Evolutionary conservation across 768 basidiomycete genomes (phyloP).

Genomic region (Auriscalpium orientale): DNA sequence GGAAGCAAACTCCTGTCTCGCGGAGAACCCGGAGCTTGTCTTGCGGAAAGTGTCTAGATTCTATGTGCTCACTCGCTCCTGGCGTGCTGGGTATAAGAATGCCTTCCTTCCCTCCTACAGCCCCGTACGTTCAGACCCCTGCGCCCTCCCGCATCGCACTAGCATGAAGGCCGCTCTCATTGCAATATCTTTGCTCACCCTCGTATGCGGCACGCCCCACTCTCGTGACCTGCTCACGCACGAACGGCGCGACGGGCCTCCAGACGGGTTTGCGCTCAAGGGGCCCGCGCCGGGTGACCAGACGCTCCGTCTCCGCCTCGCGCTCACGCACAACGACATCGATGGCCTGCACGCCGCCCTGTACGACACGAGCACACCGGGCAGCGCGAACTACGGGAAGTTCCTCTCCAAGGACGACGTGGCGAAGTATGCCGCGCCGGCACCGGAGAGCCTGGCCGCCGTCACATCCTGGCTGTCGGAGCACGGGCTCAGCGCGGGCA

Average conservation of each 20-base stretch:
- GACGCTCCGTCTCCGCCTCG: not conserved
- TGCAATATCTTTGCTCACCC: too few species aligned
- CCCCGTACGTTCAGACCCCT: too few species aligned
- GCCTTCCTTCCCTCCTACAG: too few species aligned
- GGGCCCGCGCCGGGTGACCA: not conserved
- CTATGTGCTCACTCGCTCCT: too few species aligned
- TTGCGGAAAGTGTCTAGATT: too few species aligned
- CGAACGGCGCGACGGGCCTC: not conserved
- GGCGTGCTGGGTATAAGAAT: too few species aligned
- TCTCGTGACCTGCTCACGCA: not conserved
- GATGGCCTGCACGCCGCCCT: not conserved
- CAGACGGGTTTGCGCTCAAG: not conserved
- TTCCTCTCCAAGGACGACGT: not conserved
- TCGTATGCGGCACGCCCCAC: too few species aligned
- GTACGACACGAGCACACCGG: not conserved
- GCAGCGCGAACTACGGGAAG: not conserved
- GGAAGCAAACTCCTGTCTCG: too few species aligned
- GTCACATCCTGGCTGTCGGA: conserved; percentile 3
- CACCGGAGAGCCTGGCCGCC: not conserved
- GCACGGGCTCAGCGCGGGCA: conserved; percentile 9
- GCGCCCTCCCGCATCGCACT: too few species aligned
- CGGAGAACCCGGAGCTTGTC: too few species aligned
- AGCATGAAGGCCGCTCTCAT: too few species aligned
- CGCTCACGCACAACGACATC: not conserved
- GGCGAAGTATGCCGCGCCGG: not conserved